These are phyloP conservation scores for Curvularia lunata DNA, from an alignment of 2,329 filamentous ascomycete species.

Conservation along the genomic window DNA sequence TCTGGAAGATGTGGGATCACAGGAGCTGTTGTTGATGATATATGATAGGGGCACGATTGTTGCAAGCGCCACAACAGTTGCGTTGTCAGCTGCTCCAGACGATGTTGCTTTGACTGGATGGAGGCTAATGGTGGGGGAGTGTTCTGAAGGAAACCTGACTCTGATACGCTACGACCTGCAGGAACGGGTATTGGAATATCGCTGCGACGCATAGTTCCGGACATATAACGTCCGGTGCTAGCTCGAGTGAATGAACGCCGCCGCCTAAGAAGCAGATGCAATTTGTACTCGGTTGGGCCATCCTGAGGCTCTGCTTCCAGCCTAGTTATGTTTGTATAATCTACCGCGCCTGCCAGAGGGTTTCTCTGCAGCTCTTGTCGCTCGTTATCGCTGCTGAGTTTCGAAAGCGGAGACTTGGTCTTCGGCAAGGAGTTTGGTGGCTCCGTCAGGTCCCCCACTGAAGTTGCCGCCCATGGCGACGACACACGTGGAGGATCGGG, in stretches of 20 bases:
- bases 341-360: conserved; percentile 21
- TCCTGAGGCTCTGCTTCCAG: conserved; percentile 91
- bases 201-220: conserved; percentile 58
- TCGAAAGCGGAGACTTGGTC: conserved; percentile 23
- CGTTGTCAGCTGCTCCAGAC: conserved; percentile 89
- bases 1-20: conserved; percentile 79
- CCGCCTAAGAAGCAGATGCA: conserved; percentile 83
- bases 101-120: conserved; percentile 76
- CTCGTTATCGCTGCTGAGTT: conserved; percentile 12
- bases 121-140: conserved; percentile 57
- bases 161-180: conserved; percentile 39
- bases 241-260: conserved; percentile 75
- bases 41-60: conserved; percentile 91
- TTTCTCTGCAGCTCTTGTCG: conserved; percentile 7
- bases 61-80: conserved; percentile 94
- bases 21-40: conserved; percentile 75
- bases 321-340: conserved; percentile 64
- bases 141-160: conserved; percentile 34
- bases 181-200: conserved; percentile 38
- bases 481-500: conserved; percentile 84
- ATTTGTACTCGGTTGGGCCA: conserved; percentile 94
- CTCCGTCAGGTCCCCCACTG: conserved; percentile 25
- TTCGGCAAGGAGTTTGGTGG: conserved; percentile 25
- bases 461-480: conserved; percentile 84
- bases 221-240: conserved; percentile 66